phyloP scores from a whole-genome alignment of 2,329 filamentous ascomycete species.

The Aspergillus hiratsukae region DNA sequence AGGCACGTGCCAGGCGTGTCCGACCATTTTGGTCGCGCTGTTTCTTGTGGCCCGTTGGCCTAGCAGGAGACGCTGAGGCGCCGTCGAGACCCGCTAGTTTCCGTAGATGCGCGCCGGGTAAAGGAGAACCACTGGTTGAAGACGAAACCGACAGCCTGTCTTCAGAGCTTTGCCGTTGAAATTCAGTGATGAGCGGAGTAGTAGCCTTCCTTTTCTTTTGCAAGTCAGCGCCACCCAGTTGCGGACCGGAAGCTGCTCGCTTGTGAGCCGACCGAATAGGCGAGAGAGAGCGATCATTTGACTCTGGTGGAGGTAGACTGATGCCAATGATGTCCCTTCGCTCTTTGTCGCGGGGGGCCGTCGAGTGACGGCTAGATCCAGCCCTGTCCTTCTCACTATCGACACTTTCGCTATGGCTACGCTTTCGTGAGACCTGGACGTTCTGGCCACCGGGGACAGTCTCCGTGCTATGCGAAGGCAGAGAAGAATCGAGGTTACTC shows the following conservation, averaged over 20 bases:
- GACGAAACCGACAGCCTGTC: slow-evolving; percentile 44
- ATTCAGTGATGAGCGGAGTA: slow-evolving; percentile 39
- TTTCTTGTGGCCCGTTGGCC: slow-evolving; percentile 68
- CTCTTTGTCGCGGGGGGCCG: slow-evolving; percentile 18
- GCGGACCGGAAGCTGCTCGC: slow-evolving; percentile 33
- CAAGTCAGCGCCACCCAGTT: slow-evolving; percentile 17
- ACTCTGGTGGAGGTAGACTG: slow-evolving; percentile 24
- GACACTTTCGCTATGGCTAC: slow-evolving; percentile 35
- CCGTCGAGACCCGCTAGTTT: slow-evolving; percentile 39
- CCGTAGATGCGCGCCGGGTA: slow-evolving; percentile 38
- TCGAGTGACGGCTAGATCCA: slow-evolving; percentile 17
- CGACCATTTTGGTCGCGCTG: slow-evolving; percentile 89
- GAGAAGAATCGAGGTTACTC: slow-evolving; percentile 18
- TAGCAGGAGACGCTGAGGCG: slow-evolving; percentile 59
- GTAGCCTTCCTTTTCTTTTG: slow-evolving; percentile 36
- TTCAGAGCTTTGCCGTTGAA: slow-evolving; percentile 42
- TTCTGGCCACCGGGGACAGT: slow-evolving; percentile 14
- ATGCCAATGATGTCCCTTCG: slow-evolving; percentile 25
- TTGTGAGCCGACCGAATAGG: slow-evolving; percentile 34
- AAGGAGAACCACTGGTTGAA: slow-evolving; percentile 41
- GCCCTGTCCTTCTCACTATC: slow-evolving; percentile 27
- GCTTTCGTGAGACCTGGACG: slow-evolving; percentile 27
- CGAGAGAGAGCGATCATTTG: slow-evolving; percentile 33
- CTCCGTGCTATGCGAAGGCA: slow-evolving; percentile 10
- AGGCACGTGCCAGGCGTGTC: slow-evolving; percentile 84